A percentile compares a stretch with the other conserved stretches of the same genome.
Evolutionary conservation across 768 basidiomycete genomes (phyloP).

Genomic region (Glaciozyma martinii): DNA sequence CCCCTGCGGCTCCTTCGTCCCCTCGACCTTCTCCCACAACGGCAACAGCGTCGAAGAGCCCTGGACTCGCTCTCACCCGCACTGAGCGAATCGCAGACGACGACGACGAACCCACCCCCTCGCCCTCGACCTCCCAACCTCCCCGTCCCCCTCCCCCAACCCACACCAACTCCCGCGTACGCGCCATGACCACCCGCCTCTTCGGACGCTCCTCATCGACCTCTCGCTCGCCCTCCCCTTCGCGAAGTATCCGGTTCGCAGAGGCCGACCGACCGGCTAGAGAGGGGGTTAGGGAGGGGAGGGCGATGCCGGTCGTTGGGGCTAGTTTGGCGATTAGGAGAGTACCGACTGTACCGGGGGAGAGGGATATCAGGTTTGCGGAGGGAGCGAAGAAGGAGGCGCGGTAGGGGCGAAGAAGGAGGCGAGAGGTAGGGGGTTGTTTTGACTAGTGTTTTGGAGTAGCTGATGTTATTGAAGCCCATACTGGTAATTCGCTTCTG

Average conservation of each 20-base stretch:
- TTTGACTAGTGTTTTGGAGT: too few relatives aligned
- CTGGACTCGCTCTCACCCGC: not conserved
- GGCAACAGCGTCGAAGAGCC: not conserved
- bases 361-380: not conserved
- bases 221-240: conserved; percentile 2
- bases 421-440: too few relatives aligned
- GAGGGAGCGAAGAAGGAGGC: not conserved
- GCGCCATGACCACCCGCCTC: conserved; percentile 10
- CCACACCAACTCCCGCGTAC: conserved; percentile 8
- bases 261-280: conserved; percentile 12
- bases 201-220: not conserved
- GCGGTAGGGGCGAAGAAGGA: too few relatives aligned
- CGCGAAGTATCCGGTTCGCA: conserved; percentile 21
- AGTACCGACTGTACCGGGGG: conserved; percentile 9
- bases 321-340: conserved; percentile 17
- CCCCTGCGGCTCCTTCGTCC: not conserved
- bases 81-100: not conserved
- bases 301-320: conserved; percentile 25
- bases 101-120: not conserved
- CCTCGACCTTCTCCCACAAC: not conserved
- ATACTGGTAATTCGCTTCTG: too few relatives aligned
- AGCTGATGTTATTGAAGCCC: too few relatives aligned
- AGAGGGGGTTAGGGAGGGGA: conserved; percentile 4
- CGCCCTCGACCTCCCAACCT: not conserved
- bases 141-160: conserved; percentile 1